Evolutionary conservation across 306 rosid species (phyloP), one percentile per base, ranked within the genome.

Genomic region (Chamaecrista fasciculata): DNA sequence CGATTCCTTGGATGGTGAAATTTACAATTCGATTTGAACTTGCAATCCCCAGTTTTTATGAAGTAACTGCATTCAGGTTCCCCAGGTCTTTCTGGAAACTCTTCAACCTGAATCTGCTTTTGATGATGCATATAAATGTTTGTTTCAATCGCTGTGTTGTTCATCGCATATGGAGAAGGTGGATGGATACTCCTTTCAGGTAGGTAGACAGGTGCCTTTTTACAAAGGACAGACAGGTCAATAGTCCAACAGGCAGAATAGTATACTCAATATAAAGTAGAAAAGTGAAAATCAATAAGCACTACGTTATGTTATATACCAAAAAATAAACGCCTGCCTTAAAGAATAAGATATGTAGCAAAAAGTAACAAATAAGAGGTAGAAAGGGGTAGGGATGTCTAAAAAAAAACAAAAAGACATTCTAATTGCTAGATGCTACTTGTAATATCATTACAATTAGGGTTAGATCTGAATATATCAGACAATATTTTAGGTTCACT

Each of bases 21-120:
- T 77, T 83, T 95, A 91, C 99, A 95, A 67, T 78, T 86, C 61
- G 85, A 84, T 84, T 73, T 91, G 37, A 72, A 95, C 80, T 87
- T 95, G 82, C 99, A 91, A 72, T 85, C 85, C 69, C 99, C 97
- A 2, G 92, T 95, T 89, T 88, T 95, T 53, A 95, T 25, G 84
- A 84, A 95, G 86, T 55, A 91, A 68, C 69, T 85, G 86, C 99
- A 95, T 26, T 82, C 89, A 42, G 99, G 97, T 84, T 87, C 95
- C 25, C 97, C 97, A 31, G 96, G 97, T 66, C 97, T 81, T 73
- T 95, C 97, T 1, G 95, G 99, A 78, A 67, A 89, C 56, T 85
- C 95, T 31, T 79, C 96, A 42, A 63, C 71, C 67, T 66, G 84
- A 33, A 74, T 74, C 28, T 60, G 85, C 75, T 72, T 86, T 31